phyloP scores from a whole-genome alignment of 768 basidiomycete genomes.

The Macrocybe gigantea region DNA sequence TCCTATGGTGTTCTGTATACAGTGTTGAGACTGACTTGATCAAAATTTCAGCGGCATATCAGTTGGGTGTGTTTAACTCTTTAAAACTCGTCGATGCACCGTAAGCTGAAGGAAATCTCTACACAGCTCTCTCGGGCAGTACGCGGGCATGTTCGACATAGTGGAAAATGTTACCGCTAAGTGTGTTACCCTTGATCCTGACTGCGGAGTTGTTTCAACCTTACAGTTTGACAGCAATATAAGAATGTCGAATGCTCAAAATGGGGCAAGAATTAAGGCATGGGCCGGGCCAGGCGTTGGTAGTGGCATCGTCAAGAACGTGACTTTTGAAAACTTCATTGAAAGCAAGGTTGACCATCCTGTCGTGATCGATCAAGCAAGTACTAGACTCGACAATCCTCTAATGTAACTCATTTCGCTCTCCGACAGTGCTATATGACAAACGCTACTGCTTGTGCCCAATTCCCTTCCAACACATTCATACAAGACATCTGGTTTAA shows the following conservation, averaged over 20 bases:
- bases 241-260: conserved; percentile 55
- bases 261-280: conserved; percentile 65
- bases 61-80: conserved; percentile 27
- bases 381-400: neutral
- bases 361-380: conserved; percentile 51
- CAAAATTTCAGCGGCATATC: conserved; percentile 41
- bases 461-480: conserved; percentile 47
- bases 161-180: conserved; percentile 53
- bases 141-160: conserved; percentile 47
- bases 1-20: neutral
- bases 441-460: conserved; percentile 37
- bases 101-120: neutral
- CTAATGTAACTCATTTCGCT: neutral
- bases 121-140: conserved; percentile 53
- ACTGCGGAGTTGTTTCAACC: neutral
- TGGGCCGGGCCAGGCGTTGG: conserved; percentile 59
- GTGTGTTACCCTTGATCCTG: conserved; percentile 19
- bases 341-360: conserved; percentile 55
- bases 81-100: neutral
- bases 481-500: conserved; percentile 56
- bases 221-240: conserved; percentile 35
- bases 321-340: conserved; percentile 47
- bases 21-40: neutral
- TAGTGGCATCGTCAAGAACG: conserved; percentile 50
- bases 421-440: conserved; percentile 41